Base-by-base conservation (phyloP, 805 yeast genomes). In the Hanseniaspora thailandica region DNA sequence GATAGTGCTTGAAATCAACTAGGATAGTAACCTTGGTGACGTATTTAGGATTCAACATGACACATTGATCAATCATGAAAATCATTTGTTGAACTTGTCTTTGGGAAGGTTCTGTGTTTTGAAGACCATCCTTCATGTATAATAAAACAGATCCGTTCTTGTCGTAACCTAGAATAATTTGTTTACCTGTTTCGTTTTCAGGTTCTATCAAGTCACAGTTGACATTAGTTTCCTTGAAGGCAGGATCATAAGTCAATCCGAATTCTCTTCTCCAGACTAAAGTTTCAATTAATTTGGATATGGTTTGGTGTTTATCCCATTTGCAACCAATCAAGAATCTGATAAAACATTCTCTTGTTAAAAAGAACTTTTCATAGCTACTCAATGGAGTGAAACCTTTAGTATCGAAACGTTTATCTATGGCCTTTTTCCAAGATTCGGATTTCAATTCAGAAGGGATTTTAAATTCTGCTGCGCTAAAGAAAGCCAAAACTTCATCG, bases 1-100 rank as follows among this genome's bases (percentile, higher is more conserved):
- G 60, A 45, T 65, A 66, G 15, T 75, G 71, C 57, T 77, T 75
- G 63, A 78, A 77, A 62, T 78, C 82, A 38, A 76, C 76, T 53
- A 78, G 65, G 20, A 77, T 69, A 7, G 81, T 78, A 31, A 77
- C 63, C 3, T 76, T 71, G 51, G 77, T 81, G 47, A 76, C 80
- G 34, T 81, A 82, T 44, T 77, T 78, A 4, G 82, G 82, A 74
- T 76, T 74, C 62, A 69, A 68, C 41, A 73, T 70, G 5, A 75
- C 75, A 9, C 76, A 76, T 30, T 71, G 60, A 58, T 78, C 82
- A 61, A 77, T 67, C 81, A 77, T 77, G 62, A 71, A 77, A 17
- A 78, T 77, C 60, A 78, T 65, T 56, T 74, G 80, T 57, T 77
- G 78, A 2, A 78, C 80, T 58, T 78, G 82, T 55, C 71, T 69